Base-by-base conservation (phyloP, 1,284 basidiomycete genomes). In the Hortiboletus rubellus region DNA sequence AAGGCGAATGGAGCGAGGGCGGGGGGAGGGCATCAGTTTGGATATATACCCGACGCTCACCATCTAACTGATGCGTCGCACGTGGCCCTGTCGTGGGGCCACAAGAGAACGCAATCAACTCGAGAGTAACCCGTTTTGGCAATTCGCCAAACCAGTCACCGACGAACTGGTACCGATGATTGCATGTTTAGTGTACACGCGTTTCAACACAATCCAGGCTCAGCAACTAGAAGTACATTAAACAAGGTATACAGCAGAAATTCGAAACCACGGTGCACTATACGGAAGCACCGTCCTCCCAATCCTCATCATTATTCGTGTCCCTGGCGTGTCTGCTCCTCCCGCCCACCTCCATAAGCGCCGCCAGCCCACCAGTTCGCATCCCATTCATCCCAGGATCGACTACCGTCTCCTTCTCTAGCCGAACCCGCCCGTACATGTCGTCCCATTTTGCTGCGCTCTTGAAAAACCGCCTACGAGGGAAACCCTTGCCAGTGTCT, bases 381-480 rank as follows among this genome's bases (percentile, higher is more conserved):
- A 54, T n/a, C 12, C 57, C 54, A 42, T 58, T 55, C 52, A 50
- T 22, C 52, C 52, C 63, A 2, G 38, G 31, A 42, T 68, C 65
- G 5, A 70, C 27, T 22, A 60, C 60, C 7, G 49, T 17, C 37
- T 71, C 71, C 46, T 53, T 66, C 38, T 64, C 69, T 6, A 67
- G n/a, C 52, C 57, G 55, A 12, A 74, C 60, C 2, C 55, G 61
- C 3, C 67, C 65, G 15, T 63, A 75, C 17, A 51, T 48, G 10
- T 64, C 62, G 52, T 80, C 77, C 79, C 79, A 81, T 36, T 67
- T 70, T 9, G 76, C 74, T 7, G 63, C 62, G 48, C 79, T 83
- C 62, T 82, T 79, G 74, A 89, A 89, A 71, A 88, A 89, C 51
- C 79, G 74, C 55, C 86, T 68, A 53, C 68, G 64, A 34, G 71